A percentile compares a stretch with the other conserved stretches of the same genome.
Evolutionary conservation across 1,284 basidiomycete species (phyloP).

Genomic region (Ustilago nuda): DNA sequence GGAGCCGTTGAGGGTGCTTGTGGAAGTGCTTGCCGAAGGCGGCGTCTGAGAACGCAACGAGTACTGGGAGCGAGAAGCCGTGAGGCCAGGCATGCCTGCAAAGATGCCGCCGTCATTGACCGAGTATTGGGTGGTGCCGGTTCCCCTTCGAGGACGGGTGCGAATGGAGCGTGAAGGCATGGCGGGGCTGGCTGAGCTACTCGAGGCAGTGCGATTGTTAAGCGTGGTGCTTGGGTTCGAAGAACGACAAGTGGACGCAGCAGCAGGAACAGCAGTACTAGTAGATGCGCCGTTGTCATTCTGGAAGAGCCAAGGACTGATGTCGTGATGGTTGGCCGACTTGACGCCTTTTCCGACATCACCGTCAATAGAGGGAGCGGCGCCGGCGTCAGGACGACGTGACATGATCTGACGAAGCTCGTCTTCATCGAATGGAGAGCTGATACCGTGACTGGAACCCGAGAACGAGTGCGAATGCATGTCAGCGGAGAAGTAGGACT

Average conservation of each 20-base stretch:
- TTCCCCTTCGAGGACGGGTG: constrained; percentile 27
- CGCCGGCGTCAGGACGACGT: constrained; percentile 9
- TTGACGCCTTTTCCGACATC: constrained; percentile 30
- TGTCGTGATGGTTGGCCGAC: constrained; percentile 46
- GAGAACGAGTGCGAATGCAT: constrained; percentile 14
- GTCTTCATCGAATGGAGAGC: constrained; percentile 40
- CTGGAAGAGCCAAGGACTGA: constrained; percentile 58
- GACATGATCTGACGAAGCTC: constrained; percentile 51
- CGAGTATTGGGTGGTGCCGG: constrained; percentile 16
- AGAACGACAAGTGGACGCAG: constrained; percentile 17
- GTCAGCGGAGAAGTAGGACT: constrained; percentile 12
- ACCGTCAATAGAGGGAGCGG: constrained; percentile 11
- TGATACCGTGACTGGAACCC: constrained; percentile 33
- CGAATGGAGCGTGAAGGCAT: constrained; percentile 2
- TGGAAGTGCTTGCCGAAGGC: constrained; percentile 50
- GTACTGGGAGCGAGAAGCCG: constrained; percentile 36
- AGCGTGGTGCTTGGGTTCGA: background rate
- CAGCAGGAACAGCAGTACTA: constrained; percentile 13
- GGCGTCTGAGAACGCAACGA: constrained; percentile 44
- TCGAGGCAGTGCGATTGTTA: background rate
- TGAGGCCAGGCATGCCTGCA: constrained; percentile 14
- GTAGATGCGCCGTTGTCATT: constrained; percentile 17
- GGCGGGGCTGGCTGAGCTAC: constrained; percentile 6
- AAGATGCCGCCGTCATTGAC: constrained; percentile 23
- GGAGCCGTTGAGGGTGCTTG: constrained; percentile 44